Conservation (phyloP, 2,329 filamentous ascomycete species). For the Fusarium staphyleae region DNA sequence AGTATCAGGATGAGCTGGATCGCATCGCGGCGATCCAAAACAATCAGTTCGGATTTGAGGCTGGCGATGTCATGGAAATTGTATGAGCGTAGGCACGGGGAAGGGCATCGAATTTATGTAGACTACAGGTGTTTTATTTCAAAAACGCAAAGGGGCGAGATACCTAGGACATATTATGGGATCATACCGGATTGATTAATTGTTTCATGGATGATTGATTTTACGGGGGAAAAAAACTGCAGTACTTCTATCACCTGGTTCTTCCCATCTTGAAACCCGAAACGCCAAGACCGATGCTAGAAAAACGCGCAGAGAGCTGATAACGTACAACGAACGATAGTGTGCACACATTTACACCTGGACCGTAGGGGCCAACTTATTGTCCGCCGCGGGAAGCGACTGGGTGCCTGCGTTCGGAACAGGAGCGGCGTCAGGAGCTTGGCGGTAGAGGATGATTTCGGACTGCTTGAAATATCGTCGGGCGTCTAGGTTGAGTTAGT, state of each 20-base stretch:
- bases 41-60: conserved; percentile 82
- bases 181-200: conserved; percentile 40
- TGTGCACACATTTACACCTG: conserved; percentile 34
- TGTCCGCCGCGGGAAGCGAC: conserved; percentile 52
- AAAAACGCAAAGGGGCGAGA: conserved; percentile 40
- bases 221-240: conserved; percentile 30
- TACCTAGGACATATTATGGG: conserved; percentile 43
- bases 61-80: conserved; percentile 62
- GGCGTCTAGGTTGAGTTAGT: conserved; percentile 69
- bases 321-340: conserved; percentile 33
- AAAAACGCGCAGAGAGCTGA: conserved; percentile 41
- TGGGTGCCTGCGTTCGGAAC: conserved; percentile 49
- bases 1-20: conserved; percentile 91
- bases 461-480: conserved; percentile 99
- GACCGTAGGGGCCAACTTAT: conserved; percentile 50
- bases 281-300: conserved; percentile 53
- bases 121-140: conserved; percentile 37
- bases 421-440: conserved; percentile 65
- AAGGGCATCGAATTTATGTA: conserved; percentile 29
- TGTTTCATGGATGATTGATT: conserved; percentile 30
- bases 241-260: conserved; percentile 37
- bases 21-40: conserved; percentile 86
- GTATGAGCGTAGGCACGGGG: conserved; percentile 42
- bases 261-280: conserved; percentile 41
- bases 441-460: conserved; percentile 95